Percentiles rank a stretch among this genome's conserved stretches.
Evolutionary conservation across 2,329 filamentous ascomycete genomes (phyloP).

Genomic region (Aspergillus persii): DNA sequence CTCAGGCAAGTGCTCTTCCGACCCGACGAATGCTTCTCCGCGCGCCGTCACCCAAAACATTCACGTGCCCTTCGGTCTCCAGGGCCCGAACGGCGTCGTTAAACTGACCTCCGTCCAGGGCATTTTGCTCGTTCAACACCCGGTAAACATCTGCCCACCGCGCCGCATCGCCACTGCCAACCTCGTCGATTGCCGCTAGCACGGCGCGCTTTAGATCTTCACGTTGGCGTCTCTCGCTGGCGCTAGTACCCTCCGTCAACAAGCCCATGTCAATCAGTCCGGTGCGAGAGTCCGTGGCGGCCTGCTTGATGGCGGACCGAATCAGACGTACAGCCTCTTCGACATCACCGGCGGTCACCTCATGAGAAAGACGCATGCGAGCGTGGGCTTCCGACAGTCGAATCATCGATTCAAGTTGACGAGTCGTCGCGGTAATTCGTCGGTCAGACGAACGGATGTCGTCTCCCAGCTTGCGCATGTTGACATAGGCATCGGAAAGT

Average conservation of each 20-base stretch:
- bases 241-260: conserved; percentile 88
- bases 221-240: conserved; percentile 77
- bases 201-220: conserved; percentile 82
- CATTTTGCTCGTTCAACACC: conserved; percentile 67
- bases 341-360: conserved; percentile 79
- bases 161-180: conserved; percentile 63
- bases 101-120: conserved; percentile 77
- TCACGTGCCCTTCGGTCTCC: conserved; percentile 80
- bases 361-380: conserved; percentile 83
- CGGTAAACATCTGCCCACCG: conserved; percentile 76
- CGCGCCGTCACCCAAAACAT: conserved; percentile 78
- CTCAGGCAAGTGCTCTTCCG: conserved; percentile 43
- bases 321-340: conserved; percentile 89
- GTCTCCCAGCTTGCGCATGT: conserved; percentile 90
- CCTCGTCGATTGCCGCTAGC: conserved; percentile 73
- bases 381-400: conserved; percentile 93
- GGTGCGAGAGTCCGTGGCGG: conserved; percentile 86
- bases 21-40: conserved; percentile 79
- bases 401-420: conserved; percentile 98
- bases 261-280: conserved; percentile 96
- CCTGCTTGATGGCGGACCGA: conserved; percentile 89
- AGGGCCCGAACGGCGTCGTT: conserved; percentile 74
- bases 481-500: conserved; percentile 82
- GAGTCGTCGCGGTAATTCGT: conserved; percentile 94
- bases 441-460: conserved; percentile 85